A percentile compares a stretch with the other conserved stretches of the same genome.
phyloP scores from a whole-genome alignment of 169 alveolate genomes.

The Miamiensis avidus region DNA sequence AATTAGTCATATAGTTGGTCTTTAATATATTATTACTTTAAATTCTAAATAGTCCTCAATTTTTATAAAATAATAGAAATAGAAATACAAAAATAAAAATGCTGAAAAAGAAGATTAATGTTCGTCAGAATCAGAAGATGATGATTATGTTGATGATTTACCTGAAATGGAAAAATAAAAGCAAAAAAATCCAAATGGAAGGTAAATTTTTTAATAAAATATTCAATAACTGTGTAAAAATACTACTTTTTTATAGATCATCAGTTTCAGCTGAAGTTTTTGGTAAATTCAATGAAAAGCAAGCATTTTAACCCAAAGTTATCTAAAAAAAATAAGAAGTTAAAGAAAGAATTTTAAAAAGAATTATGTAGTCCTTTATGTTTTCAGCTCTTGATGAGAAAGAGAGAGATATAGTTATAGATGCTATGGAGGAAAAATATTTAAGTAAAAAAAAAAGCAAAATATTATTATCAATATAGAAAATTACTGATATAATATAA shows the following conservation, averaged over 20 bases:
- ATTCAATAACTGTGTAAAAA: conserved; percentile 30
- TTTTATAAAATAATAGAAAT: background rate
- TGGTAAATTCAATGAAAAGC: conserved; percentile 91
- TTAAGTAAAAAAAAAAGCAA: conserved; percentile 2
- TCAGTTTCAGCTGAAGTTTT: conserved; percentile 94
- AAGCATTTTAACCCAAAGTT: conserved; percentile 82
- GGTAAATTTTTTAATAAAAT: background rate
- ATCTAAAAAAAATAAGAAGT: conserved; percentile 67
- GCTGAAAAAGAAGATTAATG: conserved; percentile 26
- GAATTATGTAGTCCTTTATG: conserved; percentile 69
- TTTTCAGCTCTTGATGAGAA: conserved; percentile 75
- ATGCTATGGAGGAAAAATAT: conserved; percentile 80
- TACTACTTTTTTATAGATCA: conserved; percentile 37
- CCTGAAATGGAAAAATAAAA: conserved; percentile 46
- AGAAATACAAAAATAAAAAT: conserved; percentile 14
- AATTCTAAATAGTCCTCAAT: too few relatives aligned
- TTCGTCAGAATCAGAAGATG: conserved; percentile 40
- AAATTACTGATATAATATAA: background rate
- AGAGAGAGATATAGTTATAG: conserved; percentile 78
- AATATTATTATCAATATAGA: background rate
- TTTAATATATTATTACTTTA: too few relatives aligned
- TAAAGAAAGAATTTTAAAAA: conserved; percentile 53
- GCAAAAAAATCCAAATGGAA: conserved; percentile 30
- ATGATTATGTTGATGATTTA: conserved; percentile 21
- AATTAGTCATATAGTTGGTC: too few relatives aligned